Base-by-base conservation (phyloP, 805 yeast genomes). In the Lipomyces kockii region DNA sequence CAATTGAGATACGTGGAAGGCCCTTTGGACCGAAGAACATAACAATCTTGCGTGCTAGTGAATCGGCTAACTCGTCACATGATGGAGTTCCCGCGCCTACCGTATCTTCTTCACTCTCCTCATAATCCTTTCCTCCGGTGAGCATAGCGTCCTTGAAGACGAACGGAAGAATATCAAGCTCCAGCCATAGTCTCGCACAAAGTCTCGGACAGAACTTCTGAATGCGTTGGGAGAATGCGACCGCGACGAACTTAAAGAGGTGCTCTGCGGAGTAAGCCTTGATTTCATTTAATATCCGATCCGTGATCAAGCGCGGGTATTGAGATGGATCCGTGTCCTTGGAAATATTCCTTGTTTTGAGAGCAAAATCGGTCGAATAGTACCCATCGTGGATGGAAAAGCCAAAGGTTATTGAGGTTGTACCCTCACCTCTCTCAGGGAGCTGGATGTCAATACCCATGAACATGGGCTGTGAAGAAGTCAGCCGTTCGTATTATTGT, bases 341-440 rank as follows among this genome's bases (percentile, higher is more conserved):
- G 14, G 43, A 32, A 9, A 67, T 49, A n/a, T 17, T 9, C 25
- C 25, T 53, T 2, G 52, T 60, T 34, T 43, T 62, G 39, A 70
- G 39, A 2, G 71, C 71, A 43, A 69, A 69, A 32, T 69, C 72
- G 20, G 68, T 69, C 25, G 72, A 66, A 53, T 61, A 69, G 56
- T 69, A 69, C 12, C 72, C 72, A 46, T 69, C 72, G 46, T 69
- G 70, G 43, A 69, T 62, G 29, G 72, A 69, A 53, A 66, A 69
- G 1, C 72, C 72, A 49, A 61, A 67, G 5, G 68, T 67, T 56
- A 64, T 43, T 32, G 60, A 4, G 27, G 35, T 64, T 29, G 60
- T 32, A 27, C 11, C 27, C 27, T 25, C 57, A 8, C 62, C 66
- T 2, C 39, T 35, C 14, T 5, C 37, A 27, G 72, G 72, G 12